These are phyloP conservation scores for Coemansia sp. DNA, from an alignment of 192 early-diverging fungal genomes.

Conservation along the genomic window DNA sequence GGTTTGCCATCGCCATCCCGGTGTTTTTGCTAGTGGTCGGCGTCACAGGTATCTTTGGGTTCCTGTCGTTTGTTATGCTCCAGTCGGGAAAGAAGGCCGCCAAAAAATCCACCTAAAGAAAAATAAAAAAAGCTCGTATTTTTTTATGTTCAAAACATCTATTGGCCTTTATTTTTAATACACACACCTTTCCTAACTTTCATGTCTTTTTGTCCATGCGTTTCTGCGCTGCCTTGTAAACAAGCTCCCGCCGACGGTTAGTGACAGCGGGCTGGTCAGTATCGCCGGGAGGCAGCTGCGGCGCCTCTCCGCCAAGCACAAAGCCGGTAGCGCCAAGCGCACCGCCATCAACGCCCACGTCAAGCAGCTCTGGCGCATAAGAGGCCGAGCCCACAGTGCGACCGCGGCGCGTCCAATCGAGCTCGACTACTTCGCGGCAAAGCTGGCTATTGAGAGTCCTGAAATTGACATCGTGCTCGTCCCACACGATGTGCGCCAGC, in stretches of 20 bases:
- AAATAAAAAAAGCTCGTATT: too few species aligned
- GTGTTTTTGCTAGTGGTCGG: constrained; percentile 78
- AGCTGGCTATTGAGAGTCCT: constrained; percentile 40
- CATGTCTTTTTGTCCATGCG: constrained; percentile 15
- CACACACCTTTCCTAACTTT: constrained; percentile 3
- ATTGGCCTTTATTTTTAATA: not conserved
- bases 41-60: constrained; percentile 70
- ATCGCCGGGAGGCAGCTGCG: constrained; percentile 13
- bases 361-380: constrained; percentile 17
- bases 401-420: constrained; percentile 47
- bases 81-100: constrained; percentile 70
- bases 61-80: constrained; percentile 84
- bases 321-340: constrained; percentile 28
- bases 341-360: constrained; percentile 33
- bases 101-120: constrained; percentile 65
- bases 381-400: constrained; percentile 15
- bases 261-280: not conserved
- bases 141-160: not conserved
- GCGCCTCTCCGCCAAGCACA: constrained; percentile 42
- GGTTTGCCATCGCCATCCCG: constrained; percentile 86
- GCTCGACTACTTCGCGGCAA: constrained; percentile 38
- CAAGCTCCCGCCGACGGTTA: constrained; percentile 18
- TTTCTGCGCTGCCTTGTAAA: constrained; percentile 28
- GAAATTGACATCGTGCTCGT: constrained; percentile 50
- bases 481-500: constrained; percentile 55